These are phyloP conservation scores for Polysphondylium violaceum DNA, from an alignment of 78 protist species.

Conservation along the genomic window DNA sequence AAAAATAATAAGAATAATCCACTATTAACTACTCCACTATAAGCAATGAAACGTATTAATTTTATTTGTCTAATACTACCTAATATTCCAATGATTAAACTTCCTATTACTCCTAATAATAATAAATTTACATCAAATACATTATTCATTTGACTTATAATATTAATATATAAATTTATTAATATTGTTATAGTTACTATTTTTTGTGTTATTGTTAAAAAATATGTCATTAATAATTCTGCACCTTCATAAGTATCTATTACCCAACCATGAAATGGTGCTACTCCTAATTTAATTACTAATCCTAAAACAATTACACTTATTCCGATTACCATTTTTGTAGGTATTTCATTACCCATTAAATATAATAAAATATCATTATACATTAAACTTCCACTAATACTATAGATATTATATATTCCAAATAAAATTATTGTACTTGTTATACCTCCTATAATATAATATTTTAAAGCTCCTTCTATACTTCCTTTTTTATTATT, in stretches of 20 bases:
- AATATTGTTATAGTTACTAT: slow-evolving; percentile 13
- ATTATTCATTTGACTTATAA: neutral
- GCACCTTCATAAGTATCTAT: slow-evolving; percentile 22
- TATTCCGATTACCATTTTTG: neutral
- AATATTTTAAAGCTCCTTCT: neutral
- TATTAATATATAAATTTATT: neutral
- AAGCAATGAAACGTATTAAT: neutral
- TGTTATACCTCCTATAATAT: neutral
- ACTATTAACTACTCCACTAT: slow-evolving; percentile 14
- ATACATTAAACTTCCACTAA: neutral
- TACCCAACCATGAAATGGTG: slow-evolving; percentile 12
- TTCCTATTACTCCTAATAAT: neutral
- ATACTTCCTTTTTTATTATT: neutral
- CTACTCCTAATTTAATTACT: neutral
- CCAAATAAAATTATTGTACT: neutral
- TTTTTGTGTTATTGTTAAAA: slow-evolving; percentile 28
- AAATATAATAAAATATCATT: neutral
- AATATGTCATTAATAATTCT: slow-evolving; percentile 6
- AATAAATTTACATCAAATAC: neutral
- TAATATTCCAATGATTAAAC: neutral
- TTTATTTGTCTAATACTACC: slow-evolving; percentile 13
- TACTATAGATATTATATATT: no score
- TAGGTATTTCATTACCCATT: neutral
- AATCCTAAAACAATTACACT: neutral
- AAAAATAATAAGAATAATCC: slow-evolving; percentile 12